Evolutionary conservation across 129 eudicot species (phyloP), one percentile per base, ranked within the genome.

Genomic region (Rutidosis leptorrhynchoides): DNA sequence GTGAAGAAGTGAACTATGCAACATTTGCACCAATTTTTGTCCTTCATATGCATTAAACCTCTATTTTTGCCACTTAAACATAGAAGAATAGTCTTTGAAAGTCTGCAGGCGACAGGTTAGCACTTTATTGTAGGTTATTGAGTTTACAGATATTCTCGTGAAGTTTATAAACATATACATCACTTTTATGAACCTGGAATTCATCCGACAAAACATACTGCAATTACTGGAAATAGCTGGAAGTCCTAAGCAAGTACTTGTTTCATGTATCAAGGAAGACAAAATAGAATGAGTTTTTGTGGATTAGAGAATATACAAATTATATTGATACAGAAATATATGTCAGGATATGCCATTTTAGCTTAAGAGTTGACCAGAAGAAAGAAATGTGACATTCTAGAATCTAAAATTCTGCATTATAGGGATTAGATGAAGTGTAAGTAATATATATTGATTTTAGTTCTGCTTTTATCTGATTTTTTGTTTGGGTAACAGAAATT

Each of bases 181-280:
- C 10, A 37, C 16, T 53, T 11, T 52, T 53, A 72, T 25, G 62
- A 61, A 20, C 51, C 20, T 61, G 69, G 33, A 71, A 49, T 62
- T 40, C 49, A 37, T 33, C 42, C 35, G 21, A 24, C 19, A 53
- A 24, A 27, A 10, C 17, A 35, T 4, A 61, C 27, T 15, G 17
- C 14, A 40, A 46, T 15, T 0, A 16, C 42, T 65, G 35, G 25
- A 21, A 64, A 25, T 3, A 40, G 46, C 3, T 40, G 42, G 42
- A 3, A 2, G 5, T 40, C 16, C 12, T 40, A 12, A 11, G 11
- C n/a, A 40, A 40, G 46, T 40, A 40, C 2, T 40, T 40, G 16
- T 40, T 11, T 2, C 11, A 40, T 40, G 46, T 14, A 40, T 5
- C 46, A 40, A 40, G n/a, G 5, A 3, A 2, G 46, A 40, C 46